These are phyloP conservation scores for Puccinia triticina DNA, from an alignment of 1,284 basidiomycete genomes.

Conservation along the genomic window DNA sequence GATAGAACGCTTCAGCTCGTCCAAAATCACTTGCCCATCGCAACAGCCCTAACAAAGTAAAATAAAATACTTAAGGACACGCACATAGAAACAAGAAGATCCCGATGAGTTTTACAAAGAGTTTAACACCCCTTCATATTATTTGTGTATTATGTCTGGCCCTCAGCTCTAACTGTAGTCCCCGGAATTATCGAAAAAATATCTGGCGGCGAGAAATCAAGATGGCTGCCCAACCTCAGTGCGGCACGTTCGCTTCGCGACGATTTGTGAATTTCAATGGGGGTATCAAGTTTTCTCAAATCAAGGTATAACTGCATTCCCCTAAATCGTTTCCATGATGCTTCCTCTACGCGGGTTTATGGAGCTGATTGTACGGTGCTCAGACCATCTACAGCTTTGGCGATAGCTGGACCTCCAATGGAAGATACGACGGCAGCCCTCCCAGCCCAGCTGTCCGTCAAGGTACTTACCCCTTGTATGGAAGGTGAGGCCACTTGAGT, in stretches of 20 bases:
- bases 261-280: constrained; percentile 23
- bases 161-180: background rate
- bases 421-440: constrained; percentile 1
- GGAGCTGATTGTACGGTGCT: background rate
- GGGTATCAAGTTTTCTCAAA: constrained; percentile 10
- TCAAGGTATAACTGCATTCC: constrained; percentile 14
- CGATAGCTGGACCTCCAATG: constrained; percentile 36
- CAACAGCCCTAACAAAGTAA: background rate
- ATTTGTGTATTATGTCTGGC: background rate
- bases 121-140: background rate
- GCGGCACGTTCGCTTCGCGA: background rate
- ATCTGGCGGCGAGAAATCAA: background rate
- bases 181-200: background rate
- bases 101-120: background rate
- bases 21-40: background rate
- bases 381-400: constrained; percentile 42
- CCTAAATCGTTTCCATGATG: background rate
- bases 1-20: background rate
- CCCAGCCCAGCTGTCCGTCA: background rate
- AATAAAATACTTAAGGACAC: no score
- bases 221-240: constrained; percentile 18
- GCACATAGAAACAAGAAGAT: no score
- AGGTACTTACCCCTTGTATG: constrained; percentile 15
- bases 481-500: background rate
- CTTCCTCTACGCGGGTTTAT: background rate